Conservation (phyloP, 306 rosid species). For the Carpinus fangiana region DNA sequence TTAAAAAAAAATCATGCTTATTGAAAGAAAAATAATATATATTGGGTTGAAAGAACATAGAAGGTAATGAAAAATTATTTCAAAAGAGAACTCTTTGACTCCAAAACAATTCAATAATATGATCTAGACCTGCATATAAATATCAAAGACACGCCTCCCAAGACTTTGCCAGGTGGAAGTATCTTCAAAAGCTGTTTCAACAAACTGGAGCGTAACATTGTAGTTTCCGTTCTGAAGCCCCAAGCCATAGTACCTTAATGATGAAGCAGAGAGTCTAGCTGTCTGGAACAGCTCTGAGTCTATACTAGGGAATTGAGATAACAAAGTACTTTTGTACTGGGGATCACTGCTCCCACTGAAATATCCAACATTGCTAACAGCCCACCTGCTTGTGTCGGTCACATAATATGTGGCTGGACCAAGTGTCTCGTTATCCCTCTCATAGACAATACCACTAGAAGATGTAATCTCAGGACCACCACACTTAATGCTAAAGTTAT, state of each 20-base stretch:
- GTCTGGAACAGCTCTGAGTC: constrained; percentile 65
- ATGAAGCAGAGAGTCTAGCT: constrained; percentile 71
- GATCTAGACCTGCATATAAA: constrained; percentile 66
- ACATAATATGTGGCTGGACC: constrained; percentile 75
- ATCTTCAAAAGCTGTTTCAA: constrained; percentile 50
- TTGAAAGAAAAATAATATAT: not conserved
- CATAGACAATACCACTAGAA: constrained; percentile 37
- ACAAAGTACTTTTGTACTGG: constrained; percentile 24
- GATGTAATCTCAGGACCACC: constrained; percentile 56
- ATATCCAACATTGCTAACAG: constrained; percentile 66
- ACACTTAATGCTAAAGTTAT: constrained; percentile 60
- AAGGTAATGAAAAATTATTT: not conserved
- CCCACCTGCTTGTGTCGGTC: constrained; percentile 57
- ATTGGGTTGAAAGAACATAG: not conserved
- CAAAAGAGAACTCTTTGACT: not conserved
- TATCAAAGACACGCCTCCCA: constrained; percentile 70
- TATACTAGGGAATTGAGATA: constrained; percentile 44
- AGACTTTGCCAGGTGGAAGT: constrained; percentile 55
- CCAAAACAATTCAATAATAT: not conserved
- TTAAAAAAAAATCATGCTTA: not conserved
- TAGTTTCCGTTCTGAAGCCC: constrained; percentile 72
- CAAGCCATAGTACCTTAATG: constrained; percentile 75
- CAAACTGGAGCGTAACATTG: constrained; percentile 64
- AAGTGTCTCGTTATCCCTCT: constrained; percentile 53
- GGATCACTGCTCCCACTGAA: constrained; percentile 34